Conservation (phyloP, 345 rosid genomes). For the Citrus australasica region DNA sequence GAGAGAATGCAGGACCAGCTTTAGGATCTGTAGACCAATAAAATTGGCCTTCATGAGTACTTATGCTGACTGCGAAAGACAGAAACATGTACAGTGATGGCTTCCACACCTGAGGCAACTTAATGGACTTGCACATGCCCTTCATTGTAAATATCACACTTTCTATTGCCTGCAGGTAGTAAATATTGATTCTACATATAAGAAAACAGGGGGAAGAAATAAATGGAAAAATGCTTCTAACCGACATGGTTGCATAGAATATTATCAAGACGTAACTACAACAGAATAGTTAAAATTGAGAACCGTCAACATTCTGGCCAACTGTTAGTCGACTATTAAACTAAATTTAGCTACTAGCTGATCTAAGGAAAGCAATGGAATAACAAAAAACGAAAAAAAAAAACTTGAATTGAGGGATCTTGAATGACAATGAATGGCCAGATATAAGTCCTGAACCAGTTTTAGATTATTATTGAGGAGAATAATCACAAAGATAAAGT, state of each 20-base stretch:
- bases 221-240: not conserved
- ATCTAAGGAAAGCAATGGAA: not conserved
- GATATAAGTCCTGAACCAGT: not conserved
- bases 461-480: not conserved
- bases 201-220: not conserved
- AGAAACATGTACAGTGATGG: conserved; percentile 79
- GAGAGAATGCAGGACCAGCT: conserved; percentile 81
- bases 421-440: not conserved
- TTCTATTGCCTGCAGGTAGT: conserved; percentile 38
- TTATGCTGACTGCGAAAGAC: conserved; percentile 68
- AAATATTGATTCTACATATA: not conserved
- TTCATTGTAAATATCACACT: conserved; percentile 41
- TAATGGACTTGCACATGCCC: conserved; percentile 58
- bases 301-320: not conserved
- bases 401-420: not conserved
- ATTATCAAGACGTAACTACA: not conserved
- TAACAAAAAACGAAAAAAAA: not conserved
- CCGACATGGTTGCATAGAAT: not conserved
- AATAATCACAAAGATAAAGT: not conserved
- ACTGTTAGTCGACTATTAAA: not conserved
- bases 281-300: not conserved
- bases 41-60: conserved; percentile 81
- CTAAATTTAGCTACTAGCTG: not conserved
- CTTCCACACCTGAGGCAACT: conserved; percentile 78
- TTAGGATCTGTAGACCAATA: conserved; percentile 82